Evolutionary conservation across 208 protist genomes (phyloP), one percentile per base, ranked within the genome.

Genomic region (Crithidia acanthocephali): DNA sequence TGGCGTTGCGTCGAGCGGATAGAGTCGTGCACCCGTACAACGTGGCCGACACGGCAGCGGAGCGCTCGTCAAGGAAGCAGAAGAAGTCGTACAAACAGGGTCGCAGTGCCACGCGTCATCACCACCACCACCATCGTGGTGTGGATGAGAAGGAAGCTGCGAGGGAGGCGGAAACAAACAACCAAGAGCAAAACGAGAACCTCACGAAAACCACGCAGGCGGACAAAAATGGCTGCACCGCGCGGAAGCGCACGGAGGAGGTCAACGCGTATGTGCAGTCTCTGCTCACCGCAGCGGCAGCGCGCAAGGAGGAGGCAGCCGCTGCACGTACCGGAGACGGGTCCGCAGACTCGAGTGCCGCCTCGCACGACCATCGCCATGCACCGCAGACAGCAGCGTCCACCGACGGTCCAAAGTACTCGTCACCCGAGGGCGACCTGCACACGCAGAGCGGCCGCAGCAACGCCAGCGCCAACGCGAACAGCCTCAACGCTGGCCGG

Each of bases 231-330:
- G 6, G 37, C 37, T 15, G 13, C 35, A 40, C 35, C 37, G 70
- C 70, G 5, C 42, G 45, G 23, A 25, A 59, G 42, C 70, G 70
- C 23, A 69, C 70, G 13, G 53, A 59, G 70, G 59, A 59, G 13
- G 70, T 76, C 23, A 76, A 56, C 44, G 42, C 20, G n/a, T 76
- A 76, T 42, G 11, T 76, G 53, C 60, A 76, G 25, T 20, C 8
- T 1, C 61, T 76, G 0, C 16, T 58, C 2, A 45, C 28, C 1
- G 45, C 52, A 8, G 30, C 40, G 27, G 61, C 60, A 15, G 35
- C 33, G 6, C 48, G 51, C 7, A 40, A 33, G 10, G n/a, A 40
- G 20, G 30, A 56, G 4, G 60, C 48, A 11, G 18, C 18, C 5
- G 32, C 45, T 0, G 57, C 22, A 11, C 20, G 3, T 51, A 44